Base-by-base conservation (phyloP, 177 flowering plant species). In the Telopea speciosissima region DNA sequence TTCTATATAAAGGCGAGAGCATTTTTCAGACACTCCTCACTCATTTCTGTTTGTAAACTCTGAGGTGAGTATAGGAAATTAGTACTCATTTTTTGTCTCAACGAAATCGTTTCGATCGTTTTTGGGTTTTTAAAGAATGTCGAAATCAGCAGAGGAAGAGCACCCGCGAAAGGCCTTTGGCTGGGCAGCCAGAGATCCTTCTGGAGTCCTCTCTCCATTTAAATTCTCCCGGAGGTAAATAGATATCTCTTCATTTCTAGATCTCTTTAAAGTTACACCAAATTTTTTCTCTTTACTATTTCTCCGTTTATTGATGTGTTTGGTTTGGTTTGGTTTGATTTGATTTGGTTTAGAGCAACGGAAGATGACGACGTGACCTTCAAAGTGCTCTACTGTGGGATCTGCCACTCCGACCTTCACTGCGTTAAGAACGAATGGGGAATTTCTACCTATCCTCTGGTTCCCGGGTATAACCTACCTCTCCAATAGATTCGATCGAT, bases 151-250 rank as follows among this genome's bases (percentile, higher is more conserved):
- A 13, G 81, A 78, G 36, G 16, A 56, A 63, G 83, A 76, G 52
- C 86, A 83, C 58, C 83, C 85, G 3, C 23, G 33, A 5, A 73
- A 76, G 75, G 85, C 85, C 21, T 78, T 77, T 24, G 88, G 84
- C 24, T 83, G 81, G 82, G 87, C 84, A 7, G 84, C 85, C 12
- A 77, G 70, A 40, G 84, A 83, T 68, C 8, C 78, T 4, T 85
- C 85, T n/a, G 86, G 86, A 1, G 14, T 62, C 61, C 82, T 85
- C 68, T 79, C 88, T 62, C 85, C 87, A 59, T 81, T 82, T 71
- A 63, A 71, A 10, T 80, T 84, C 81, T 80, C 84, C 22, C 71
- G 82, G 54, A 84, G 86, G 85, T 83, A 67, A 0, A 5, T 36
- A 5, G 3, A 5, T 36, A 5, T n/a, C 40, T 36, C 40, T 36